phyloP scores from a whole-genome alignment of 2,329 filamentous ascomycete species.

The Coniochaeta prunicola region DNA sequence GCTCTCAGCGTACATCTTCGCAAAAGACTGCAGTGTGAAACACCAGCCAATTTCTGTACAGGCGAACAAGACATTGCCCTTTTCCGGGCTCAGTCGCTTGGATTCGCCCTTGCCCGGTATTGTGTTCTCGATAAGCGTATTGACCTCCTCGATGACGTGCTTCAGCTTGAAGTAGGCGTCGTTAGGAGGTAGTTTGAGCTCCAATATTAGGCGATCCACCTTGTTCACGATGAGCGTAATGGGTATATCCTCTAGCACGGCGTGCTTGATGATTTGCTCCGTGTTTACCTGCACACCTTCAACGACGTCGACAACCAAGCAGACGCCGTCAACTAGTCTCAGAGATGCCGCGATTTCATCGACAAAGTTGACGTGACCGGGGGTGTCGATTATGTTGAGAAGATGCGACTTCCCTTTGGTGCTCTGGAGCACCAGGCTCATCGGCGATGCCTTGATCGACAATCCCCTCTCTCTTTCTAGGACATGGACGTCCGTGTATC shows the following conservation, averaged over 20 bases:
- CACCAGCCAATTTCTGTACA: constrained; percentile 94
- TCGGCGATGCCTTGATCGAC: constrained; percentile 87
- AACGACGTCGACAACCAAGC: constrained; percentile 89
- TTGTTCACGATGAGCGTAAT: constrained; percentile 93
- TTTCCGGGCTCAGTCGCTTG: constrained; percentile 83
- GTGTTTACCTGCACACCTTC: constrained; percentile 99
- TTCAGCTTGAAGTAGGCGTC: constrained; percentile 99
- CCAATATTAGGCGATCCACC: constrained; percentile 89
- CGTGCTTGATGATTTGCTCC: constrained; percentile 95
- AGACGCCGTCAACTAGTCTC: constrained; percentile 83
- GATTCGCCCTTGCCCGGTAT: constrained; percentile 74
- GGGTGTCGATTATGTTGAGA: constrained; percentile 91
- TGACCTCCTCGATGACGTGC: constrained; percentile 97
- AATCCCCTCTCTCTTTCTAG: constrained; percentile 84
- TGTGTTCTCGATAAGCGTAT: constrained; percentile 86
- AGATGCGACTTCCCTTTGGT: constrained; percentile 93
- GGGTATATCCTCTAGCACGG: constrained; percentile 81
- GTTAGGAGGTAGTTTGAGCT: constrained; percentile 86
- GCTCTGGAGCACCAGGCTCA: constrained; percentile 84
- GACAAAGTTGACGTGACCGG: constrained; percentile 96
- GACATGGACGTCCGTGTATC: constrained; percentile 90
- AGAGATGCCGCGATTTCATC: constrained; percentile 90
- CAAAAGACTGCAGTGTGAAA: constrained; percentile 89
- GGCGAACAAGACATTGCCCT: constrained; percentile 95
- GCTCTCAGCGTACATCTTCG: constrained; percentile 89